phyloP scores from a whole-genome alignment of 495 filamentous ascomycete genomes.

The Hypoxylon intermedium region DNA sequence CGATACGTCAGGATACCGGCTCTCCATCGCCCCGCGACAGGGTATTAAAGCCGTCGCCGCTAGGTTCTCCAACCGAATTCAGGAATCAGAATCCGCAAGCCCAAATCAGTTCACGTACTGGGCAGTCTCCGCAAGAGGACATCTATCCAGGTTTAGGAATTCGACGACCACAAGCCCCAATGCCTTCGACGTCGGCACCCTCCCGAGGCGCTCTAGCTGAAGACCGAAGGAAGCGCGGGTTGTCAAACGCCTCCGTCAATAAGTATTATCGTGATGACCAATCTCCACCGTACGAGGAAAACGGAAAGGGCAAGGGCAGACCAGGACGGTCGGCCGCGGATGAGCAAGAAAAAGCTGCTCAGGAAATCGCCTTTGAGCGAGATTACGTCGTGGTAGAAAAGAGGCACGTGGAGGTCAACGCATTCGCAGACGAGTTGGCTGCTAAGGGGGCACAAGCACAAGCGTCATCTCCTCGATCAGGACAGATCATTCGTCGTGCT shows the following conservation, averaged over 20 bases:
- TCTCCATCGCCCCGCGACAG: conserved; percentile 47
- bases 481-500: conserved; percentile 55
- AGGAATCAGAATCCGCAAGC: conserved; percentile 25
- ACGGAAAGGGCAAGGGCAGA: conserved; percentile 29
- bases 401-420: conserved; percentile 92
- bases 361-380: conserved; percentile 86
- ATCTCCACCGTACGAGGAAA: conserved; percentile 21
- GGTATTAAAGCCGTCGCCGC: conserved; percentile 47
- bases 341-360: conserved; percentile 76
- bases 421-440: conserved; percentile 92
- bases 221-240: conserved; percentile 43
- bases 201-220: conserved; percentile 41
- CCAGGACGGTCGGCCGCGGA: conserved; percentile 56
- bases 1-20: conserved; percentile 33
- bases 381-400: conserved; percentile 98
- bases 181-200: conserved; percentile 52
- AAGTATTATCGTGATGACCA: conserved; percentile 30
- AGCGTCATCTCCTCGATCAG: conserved; percentile 52
- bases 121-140: conserved; percentile 49
- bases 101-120: conserved; percentile 26
- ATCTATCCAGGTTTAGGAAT: conserved; percentile 54
- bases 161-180: conserved; percentile 43
- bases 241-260: conserved; percentile 48
- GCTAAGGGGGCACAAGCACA: conserved; percentile 72
- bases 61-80: conserved; percentile 48